These are phyloP conservation scores for Cyclaneusma minus DNA, from an alignment of 2,329 filamentous ascomycete species.

Conservation along the genomic window DNA sequence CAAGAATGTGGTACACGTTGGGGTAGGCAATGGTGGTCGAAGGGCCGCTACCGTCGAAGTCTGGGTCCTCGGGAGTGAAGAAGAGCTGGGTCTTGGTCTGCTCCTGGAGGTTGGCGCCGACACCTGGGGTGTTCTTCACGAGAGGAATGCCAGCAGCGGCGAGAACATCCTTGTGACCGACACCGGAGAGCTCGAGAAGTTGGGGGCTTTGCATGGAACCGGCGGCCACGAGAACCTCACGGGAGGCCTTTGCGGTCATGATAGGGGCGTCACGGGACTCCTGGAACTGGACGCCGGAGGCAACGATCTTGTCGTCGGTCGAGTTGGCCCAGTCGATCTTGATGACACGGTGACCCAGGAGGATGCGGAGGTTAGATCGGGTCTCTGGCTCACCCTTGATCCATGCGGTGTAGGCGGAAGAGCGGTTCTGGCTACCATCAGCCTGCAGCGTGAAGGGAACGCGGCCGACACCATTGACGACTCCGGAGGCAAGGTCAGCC, in stretches of 20 bases:
- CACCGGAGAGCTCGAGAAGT: conserved; percentile 17
- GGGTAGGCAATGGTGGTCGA: too few relatives aligned
- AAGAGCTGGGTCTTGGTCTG: conserved; percentile 35
- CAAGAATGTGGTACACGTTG: too few relatives aligned
- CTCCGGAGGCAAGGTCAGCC: too few relatives aligned
- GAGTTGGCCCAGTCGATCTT: conserved; percentile 12
- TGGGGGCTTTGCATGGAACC: conserved; percentile 13
- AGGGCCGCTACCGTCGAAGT: too few relatives aligned
- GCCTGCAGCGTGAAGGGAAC: too few relatives aligned
- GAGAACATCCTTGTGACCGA: conserved; percentile 8
- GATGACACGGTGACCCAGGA: conserved; percentile 15
- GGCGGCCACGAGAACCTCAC: conserved; percentile 16
- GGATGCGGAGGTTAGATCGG: conserved; percentile 7
- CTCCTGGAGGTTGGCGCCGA: conserved; percentile 45
- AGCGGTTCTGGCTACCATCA: too few relatives aligned
- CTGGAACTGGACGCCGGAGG: conserved; percentile 15
- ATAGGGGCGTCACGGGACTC: conserved; percentile 9
- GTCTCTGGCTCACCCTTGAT: too few relatives aligned
- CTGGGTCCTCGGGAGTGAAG: too few relatives aligned
- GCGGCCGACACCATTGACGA: too few relatives aligned
- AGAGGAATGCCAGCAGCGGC: conserved; percentile 22
- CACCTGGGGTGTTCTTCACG: conserved; percentile 36
- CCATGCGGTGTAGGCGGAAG: too few relatives aligned
- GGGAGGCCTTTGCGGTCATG: conserved; percentile 10
- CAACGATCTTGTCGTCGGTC: conserved; percentile 5